phyloP scores from a whole-genome alignment of 352 stramenopile genomes.

The Globisporangium radiosum region DNA sequence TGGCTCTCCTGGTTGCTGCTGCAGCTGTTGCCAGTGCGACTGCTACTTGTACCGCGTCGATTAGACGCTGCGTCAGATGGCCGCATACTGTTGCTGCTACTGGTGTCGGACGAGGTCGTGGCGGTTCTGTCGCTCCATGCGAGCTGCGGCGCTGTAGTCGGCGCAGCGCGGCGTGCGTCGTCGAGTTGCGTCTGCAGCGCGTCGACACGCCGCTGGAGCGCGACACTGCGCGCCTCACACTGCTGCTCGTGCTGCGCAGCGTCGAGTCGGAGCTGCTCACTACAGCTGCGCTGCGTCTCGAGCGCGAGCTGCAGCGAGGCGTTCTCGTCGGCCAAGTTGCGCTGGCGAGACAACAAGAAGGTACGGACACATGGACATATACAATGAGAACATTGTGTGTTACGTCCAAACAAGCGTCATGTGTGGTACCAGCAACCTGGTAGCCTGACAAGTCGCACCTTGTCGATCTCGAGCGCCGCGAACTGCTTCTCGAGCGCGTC shows the following conservation, averaged over 20 bases:
- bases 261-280: conserved; percentile 10
- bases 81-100: too few relatives aligned
- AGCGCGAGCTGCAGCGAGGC: conserved; percentile 21
- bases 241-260: conserved; percentile 12
- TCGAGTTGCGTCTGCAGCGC: conserved; percentile 21
- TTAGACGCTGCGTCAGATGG: too few relatives aligned
- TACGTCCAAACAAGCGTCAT: too few relatives aligned
- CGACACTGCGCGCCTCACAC: conserved; percentile 11
- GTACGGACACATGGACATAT: too few relatives aligned
- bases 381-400: too few relatives aligned
- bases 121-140: conserved; percentile 7
- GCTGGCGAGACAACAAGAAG: too few relatives aligned
- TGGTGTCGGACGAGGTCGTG: too few relatives aligned
- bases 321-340: conserved; percentile 19
- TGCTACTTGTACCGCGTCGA: conserved; percentile 4
- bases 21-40: neutral
- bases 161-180: conserved; percentile 1
- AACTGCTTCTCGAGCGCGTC: conserved; percentile 18
- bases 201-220: conserved; percentile 24
- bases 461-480: conserved; percentile 6
- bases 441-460: neutral
- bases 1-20: conserved; percentile 37
- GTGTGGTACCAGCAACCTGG: too few relatives aligned
- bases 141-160: neutral
- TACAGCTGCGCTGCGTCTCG: conserved; percentile 14